Percentiles rank a stretch among this genome's conserved stretches.
Evolutionary conservation across 306 rosid species (phyloP).

Genomic region (Dicorynia guianensis): DNA sequence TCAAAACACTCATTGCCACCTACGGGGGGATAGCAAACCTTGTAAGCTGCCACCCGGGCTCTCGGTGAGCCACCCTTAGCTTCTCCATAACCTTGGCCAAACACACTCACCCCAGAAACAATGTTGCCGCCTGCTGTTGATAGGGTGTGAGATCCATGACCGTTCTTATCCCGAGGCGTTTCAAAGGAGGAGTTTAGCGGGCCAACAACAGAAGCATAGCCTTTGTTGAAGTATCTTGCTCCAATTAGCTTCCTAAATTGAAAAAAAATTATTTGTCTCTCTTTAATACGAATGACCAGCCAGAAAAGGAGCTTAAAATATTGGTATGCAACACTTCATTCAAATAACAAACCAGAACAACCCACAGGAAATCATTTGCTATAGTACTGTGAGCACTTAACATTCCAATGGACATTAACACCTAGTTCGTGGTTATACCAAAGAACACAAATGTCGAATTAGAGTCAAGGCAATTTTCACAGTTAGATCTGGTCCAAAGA

Average conservation of each 20-base stretch:
- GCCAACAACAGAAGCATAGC: conserved; percentile 58
- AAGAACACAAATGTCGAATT: too few species aligned
- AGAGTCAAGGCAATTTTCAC: too few species aligned
- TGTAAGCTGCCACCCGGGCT: conserved; percentile 85
- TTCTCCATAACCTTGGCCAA: conserved; percentile 75
- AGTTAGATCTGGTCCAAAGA: too few species aligned
- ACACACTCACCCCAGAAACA: conserved; percentile 67
- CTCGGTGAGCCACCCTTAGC: conserved; percentile 92
- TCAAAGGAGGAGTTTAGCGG: conserved; percentile 62
- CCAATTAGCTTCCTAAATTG: conserved; percentile 81
- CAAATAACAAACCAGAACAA: too few species aligned
- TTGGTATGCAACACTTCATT: too few species aligned
- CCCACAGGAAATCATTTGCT: too few species aligned
- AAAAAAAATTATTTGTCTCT: neutral
- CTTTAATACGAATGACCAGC: too few species aligned
- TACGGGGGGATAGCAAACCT: conserved; percentile 89
- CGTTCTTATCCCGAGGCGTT: conserved; percentile 79
- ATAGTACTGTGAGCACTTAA: too few species aligned
- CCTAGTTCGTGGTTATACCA: too few species aligned
- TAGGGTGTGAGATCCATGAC: conserved; percentile 92
- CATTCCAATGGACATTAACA: too few species aligned
- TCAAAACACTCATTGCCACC: conserved; percentile 64
- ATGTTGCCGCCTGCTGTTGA: conserved; percentile 90
- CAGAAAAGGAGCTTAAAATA: too few species aligned
- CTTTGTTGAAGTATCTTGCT: conserved; percentile 91